Base-by-base conservation (phyloP, 768 basidiomycete genomes). In the Gloeostereum incarnatum region DNA sequence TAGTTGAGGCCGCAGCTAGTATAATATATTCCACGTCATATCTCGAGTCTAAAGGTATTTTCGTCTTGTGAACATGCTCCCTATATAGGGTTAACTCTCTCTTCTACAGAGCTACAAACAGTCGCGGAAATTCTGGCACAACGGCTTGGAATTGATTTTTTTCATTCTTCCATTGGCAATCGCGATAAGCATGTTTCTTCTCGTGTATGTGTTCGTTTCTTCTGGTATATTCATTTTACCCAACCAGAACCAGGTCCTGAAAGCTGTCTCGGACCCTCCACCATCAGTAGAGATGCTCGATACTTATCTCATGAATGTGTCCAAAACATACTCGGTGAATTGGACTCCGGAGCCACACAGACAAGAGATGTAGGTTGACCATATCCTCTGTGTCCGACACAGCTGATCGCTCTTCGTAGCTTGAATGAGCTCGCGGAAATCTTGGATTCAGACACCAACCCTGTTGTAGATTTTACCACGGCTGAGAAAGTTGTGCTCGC, bases 1-100 rank as follows among this genome's bases (percentile, higher is more conserved):
- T 81, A 8, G 52, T 72, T n/a, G 82, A 86, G 54, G 81, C 84
- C 16, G 72, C 73, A 13, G 76, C 80, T 9, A 81, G 69, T 39
- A 68, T 86, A 42, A 75, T 87, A 38, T 75, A 68, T 46, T 72
- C 78, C 5, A 69, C 75, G 1, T 70, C 73, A 17, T 65, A 67
- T 31, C 54, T 68, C 3, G 73, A 74, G 19, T 74, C 65, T 6
- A 75, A 68, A 69, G 84, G 84, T 82, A 18, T 13, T 45, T 11
- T 5, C 29, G 14, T 29, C 43, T 6, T 23, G 38, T 20, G 36
- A 31, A 18, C 14, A 17, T 33, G 2, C 29, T 24, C 17, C 26
- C 29, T 32, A n/a, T n/a, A n/a, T 14, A 11, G 14, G 13, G 13
- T 35, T n/a, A n/a, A 31, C 34, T 7, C 22, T 25, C 21, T 35